Percentiles rank a stretch among this genome's conserved stretches.
Evolutionary conservation across 2,329 filamentous ascomycete species (phyloP).

Genomic region (Hypoxylon sp.): DNA sequence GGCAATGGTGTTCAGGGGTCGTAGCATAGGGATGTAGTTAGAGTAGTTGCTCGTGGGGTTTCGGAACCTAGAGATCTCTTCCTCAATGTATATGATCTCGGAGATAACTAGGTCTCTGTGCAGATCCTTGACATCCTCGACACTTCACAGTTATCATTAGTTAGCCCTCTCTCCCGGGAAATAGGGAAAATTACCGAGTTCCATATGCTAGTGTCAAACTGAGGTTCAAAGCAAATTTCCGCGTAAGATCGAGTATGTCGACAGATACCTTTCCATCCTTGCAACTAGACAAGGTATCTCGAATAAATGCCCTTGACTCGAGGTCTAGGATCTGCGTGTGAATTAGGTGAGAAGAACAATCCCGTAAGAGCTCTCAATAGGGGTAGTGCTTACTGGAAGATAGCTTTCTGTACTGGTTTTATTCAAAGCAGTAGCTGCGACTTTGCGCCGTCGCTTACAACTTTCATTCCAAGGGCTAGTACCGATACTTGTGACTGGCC

Average conservation of each 20-base stretch:
- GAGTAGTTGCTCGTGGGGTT: conserved; percentile 77
- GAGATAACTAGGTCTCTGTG: conserved; percentile 65
- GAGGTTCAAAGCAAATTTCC: conserved; percentile 75
- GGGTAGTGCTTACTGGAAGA: conserved; percentile 62
- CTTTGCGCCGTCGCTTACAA: conserved; percentile 75
- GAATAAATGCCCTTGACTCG: conserved; percentile 70
- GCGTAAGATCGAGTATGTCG: conserved; percentile 73
- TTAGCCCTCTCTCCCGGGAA: background rate
- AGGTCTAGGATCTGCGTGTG: conserved; percentile 69
- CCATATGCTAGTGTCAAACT: conserved; percentile 76
- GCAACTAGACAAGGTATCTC: conserved; percentile 71
- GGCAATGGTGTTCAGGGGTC: conserved; percentile 67
- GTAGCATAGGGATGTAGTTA: conserved; percentile 73
- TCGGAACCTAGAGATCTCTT: conserved; percentile 73
- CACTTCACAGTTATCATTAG: conserved; percentile 8
- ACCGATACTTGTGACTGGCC: conserved; percentile 64
- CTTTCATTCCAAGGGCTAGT: conserved; percentile 79
- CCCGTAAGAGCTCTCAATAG: too few relatives aligned
- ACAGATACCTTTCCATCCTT: conserved; percentile 69
- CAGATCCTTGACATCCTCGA: conserved; percentile 43
- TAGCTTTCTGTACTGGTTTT: conserved; percentile 75
- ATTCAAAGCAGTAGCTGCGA: conserved; percentile 76
- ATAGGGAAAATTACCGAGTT: conserved; percentile 58
- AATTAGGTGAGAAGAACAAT: background rate
- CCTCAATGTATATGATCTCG: conserved; percentile 74